A percentile compares a stretch with the other conserved stretches of the same genome.
phyloP scores from a whole-genome alignment of 495 filamentous ascomycete genomes.

The Acidiella bohemica region DNA sequence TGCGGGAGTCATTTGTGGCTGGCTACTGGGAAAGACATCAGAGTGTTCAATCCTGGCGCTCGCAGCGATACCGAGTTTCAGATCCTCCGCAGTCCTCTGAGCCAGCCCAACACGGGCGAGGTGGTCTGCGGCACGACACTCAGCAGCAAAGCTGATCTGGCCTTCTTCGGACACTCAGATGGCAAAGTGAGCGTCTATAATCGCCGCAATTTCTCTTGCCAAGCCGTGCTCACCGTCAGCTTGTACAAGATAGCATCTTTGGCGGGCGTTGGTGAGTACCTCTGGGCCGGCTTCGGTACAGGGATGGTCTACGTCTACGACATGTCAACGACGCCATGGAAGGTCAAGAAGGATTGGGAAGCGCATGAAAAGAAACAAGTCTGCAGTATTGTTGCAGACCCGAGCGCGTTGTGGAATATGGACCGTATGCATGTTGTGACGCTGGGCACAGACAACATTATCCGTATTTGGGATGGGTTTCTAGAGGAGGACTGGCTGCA shows the following conservation, averaged over 20 bases:
- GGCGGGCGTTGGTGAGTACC: conserved; percentile 62
- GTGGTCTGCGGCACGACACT: conserved; percentile 75
- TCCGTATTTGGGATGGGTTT: conserved; percentile 87
- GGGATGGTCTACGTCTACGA: conserved; percentile 96
- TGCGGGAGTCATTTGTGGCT: conserved; percentile 74
- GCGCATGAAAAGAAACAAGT: conserved; percentile 76
- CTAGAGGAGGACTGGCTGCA: conserved; percentile 90
- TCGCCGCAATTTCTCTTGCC: conserved; percentile 53
- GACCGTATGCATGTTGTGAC: conserved; percentile 80
- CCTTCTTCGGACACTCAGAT: conserved; percentile 85
- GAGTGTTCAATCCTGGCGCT: conserved; percentile 63
- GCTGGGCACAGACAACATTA: conserved; percentile 70
- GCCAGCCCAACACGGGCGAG: conserved; percentile 57
- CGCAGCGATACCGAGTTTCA: conserved; percentile 57
- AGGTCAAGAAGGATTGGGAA: conserved; percentile 82
- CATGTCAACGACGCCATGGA: conserved; percentile 67
- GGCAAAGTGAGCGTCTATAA: conserved; percentile 92
- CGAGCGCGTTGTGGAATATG: conserved; percentile 72
- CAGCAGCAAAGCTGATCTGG: conserved; percentile 58
- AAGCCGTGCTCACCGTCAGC: conserved; percentile 69
- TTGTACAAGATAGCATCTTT: conserved; percentile 91
- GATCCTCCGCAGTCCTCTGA: conserved; percentile 52
- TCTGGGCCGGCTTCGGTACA: conserved; percentile 92
- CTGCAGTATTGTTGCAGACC: conserved; percentile 60
- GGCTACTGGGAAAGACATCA: conserved; percentile 73